Percentiles rank a stretch among this genome's conserved stretches.
Conservation (phyloP, 1,284 basidiomycete species). For the Veloporphyrellus conicus region DNA sequence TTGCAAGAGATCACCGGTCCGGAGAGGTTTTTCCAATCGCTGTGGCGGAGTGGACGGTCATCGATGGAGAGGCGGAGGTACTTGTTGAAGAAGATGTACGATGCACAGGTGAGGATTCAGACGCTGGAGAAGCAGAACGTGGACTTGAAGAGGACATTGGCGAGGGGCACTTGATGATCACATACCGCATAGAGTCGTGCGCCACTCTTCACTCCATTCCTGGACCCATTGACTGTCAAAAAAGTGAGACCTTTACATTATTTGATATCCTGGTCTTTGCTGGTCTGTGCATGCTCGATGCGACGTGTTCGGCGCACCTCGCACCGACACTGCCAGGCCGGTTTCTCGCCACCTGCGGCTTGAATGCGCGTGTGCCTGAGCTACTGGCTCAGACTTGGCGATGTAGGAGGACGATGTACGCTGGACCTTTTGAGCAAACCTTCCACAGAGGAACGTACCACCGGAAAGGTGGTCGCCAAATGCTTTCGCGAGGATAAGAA, state of each 20-base stretch:
- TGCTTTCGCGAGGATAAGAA: conserved; percentile 84
- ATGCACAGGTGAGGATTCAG: conserved; percentile 64
- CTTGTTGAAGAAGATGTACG: conserved; percentile 71
- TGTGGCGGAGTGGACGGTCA: conserved; percentile 50
- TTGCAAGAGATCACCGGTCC: conserved; percentile 58
- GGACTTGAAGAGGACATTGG: conserved; percentile 61
- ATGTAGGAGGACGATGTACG: neutral
- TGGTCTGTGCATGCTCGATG: no score
- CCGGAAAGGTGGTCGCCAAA: conserved; percentile 75
- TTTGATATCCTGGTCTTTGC: no score
- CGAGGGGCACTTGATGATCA: conserved; percentile 27
- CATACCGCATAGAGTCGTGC: neutral
- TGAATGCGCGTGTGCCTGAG: no score
- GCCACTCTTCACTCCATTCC: no score
- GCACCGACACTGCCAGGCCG: no score
- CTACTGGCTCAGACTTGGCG: no score
- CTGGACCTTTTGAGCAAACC: conserved; percentile 66
- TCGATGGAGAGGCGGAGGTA: conserved; percentile 64
- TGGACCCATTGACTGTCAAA: no score
- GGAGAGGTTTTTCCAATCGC: conserved; percentile 36
- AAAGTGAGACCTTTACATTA: no score
- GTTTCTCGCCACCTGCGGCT: no score
- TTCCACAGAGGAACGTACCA: conserved; percentile 76
- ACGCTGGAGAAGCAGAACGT: conserved; percentile 64
- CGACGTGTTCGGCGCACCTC: no score